phyloP scores from a whole-genome alignment of 345 rosid genomes.

The Eucalyptus cladocalyx region DNA sequence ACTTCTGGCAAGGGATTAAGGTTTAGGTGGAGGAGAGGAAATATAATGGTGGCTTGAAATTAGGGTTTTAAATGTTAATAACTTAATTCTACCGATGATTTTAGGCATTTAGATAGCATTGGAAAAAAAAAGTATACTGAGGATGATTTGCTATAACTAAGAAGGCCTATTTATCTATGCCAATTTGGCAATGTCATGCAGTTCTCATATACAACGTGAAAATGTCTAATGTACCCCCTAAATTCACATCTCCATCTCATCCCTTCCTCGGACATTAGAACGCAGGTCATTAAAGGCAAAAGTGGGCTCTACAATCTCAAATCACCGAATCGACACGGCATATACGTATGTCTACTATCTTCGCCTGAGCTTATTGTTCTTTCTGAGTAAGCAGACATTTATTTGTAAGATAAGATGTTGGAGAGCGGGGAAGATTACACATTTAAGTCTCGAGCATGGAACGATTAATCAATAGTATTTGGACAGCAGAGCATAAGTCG shows the following conservation, averaged over 20 bases:
- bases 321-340: neutral
- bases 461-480: neutral
- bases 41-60: too few relatives aligned
- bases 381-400: neutral
- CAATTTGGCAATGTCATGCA: neutral
- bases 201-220: neutral
- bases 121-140: too few relatives aligned
- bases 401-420: neutral
- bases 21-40: neutral
- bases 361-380: neutral
- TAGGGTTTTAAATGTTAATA: too few relatives aligned
- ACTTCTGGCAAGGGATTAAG: neutral
- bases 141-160: too few relatives aligned
- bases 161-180: too few relatives aligned
- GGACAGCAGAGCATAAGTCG: neutral
- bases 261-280: neutral
- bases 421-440: neutral
- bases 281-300: neutral
- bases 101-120: too few relatives aligned
- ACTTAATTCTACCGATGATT: too few relatives aligned
- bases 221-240: neutral
- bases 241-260: neutral
- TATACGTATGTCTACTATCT: neutral
- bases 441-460: neutral
- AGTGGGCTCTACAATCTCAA: neutral